Percentiles rank a stretch among this genome's conserved stretches.
Evolutionary conservation across 176 grass and related monocot genomes (phyloP).

Genomic region (Musa troglodytarum): DNA sequence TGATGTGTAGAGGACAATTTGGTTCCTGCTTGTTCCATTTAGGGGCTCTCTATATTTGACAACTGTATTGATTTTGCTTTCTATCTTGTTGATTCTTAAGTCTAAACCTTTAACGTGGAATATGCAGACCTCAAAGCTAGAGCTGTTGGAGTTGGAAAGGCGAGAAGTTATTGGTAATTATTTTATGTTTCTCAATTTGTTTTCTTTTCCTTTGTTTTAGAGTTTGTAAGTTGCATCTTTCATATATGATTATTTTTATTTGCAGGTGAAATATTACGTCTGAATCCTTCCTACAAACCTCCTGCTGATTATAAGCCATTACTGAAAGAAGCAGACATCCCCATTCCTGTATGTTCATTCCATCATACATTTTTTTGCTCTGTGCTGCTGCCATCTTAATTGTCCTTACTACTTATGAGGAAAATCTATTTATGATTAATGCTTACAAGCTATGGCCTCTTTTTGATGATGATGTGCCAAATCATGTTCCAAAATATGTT

Average conservation of each 20-base stretch:
- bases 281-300: slow-evolving; percentile 74
- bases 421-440: neutral
- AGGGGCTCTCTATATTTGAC: neutral
- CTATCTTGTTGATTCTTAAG: neutral
- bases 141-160: slow-evolving; percentile 70
- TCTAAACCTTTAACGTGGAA: neutral
- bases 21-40: neutral
- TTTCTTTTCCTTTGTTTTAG: slow-evolving; percentile 8
- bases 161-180: slow-evolving; percentile 73
- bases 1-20: neutral
- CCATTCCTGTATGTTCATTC: slow-evolving; percentile 49
- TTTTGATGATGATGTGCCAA: neutral
- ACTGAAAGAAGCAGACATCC: slow-evolving; percentile 76
- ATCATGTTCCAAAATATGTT: neutral
- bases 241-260: neutral
- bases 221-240: neutral
- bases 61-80: neutral
- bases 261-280: slow-evolving; percentile 70
- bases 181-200: slow-evolving; percentile 22
- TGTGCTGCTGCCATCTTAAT: neutral
- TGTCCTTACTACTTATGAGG: neutral
- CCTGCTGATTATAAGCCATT: slow-evolving; percentile 78
- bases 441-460: neutral
- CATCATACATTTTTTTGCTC: slow-evolving; percentile 1
- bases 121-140: slow-evolving; percentile 38